A percentile compares a stretch with the other conserved stretches of the same genome.
Evolutionary conservation across 148 eudicot species (phyloP).

Genomic region (Rhododendron griersonianum): DNA sequence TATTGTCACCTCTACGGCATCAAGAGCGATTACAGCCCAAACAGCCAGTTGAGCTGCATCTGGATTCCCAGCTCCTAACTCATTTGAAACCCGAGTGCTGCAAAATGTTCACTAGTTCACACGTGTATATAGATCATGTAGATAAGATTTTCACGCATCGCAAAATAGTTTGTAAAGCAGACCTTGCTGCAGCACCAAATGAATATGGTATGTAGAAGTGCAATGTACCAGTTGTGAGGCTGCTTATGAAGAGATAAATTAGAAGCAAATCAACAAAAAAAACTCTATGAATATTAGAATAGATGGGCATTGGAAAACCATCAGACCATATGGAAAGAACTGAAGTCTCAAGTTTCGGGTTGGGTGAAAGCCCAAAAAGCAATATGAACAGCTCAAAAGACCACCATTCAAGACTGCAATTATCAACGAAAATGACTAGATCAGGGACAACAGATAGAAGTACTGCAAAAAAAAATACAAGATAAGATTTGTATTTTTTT

Average conservation of each 20-base stretch:
- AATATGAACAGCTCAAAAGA: slow-evolving; percentile 29
- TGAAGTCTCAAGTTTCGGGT: slow-evolving; percentile 44
- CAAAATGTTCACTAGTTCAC: neutral
- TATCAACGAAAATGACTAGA: neutral
- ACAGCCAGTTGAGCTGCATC: slow-evolving; percentile 23
- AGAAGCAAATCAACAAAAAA: neutral
- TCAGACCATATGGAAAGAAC: slow-evolving; percentile 19
- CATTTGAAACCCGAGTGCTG: slow-evolving; percentile 45
- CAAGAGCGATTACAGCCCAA: slow-evolving; percentile 23
- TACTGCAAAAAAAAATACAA: too few relatives aligned
- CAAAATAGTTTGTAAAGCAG: slow-evolving; percentile 9
- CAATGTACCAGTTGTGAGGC: slow-evolving; percentile 29
- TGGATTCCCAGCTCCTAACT: slow-evolving; percentile 48
- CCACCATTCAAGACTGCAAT: slow-evolving; percentile 55
- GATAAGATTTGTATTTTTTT: neutral
- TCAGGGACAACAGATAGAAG: neutral
- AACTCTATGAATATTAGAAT: neutral
- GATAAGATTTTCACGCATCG: neutral
- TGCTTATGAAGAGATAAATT: slow-evolving; percentile 2
- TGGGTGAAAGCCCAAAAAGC: slow-evolving; percentile 33
- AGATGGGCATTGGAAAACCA: neutral
- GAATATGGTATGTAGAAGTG: slow-evolving; percentile 36
- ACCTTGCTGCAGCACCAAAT: slow-evolving; percentile 49
- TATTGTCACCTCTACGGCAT: slow-evolving; percentile 15
- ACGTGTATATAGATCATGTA: neutral